A percentile compares a stretch with the other conserved stretches of the same genome.
These are phyloP conservation scores for Physcomitrellopsis africana DNA, from an alignment of 225 moss, liverwort and hornwort genomes.

Conservation along the genomic window DNA sequence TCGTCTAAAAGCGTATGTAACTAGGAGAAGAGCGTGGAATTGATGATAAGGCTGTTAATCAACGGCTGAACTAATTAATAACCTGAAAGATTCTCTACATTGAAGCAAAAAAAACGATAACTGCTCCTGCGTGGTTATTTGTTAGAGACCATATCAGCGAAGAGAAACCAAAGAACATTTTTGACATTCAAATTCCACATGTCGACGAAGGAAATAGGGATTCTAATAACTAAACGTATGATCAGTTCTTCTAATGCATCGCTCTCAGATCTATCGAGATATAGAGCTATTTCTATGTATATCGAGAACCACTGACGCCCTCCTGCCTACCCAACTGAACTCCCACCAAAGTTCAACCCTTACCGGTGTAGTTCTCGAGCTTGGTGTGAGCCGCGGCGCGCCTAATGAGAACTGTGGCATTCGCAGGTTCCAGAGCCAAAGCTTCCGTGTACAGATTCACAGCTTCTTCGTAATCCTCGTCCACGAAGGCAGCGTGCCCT, in stretches of 20 bases:
- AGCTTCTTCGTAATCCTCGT: constrained; percentile 59
- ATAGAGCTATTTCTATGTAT: not conserved
- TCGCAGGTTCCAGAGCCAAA: constrained; percentile 42
- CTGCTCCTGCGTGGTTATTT: not conserved
- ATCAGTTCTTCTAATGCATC: not conserved
- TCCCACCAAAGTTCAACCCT: not conserved
- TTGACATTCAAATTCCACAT: not conserved
- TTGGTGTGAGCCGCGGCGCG: constrained; percentile 67
- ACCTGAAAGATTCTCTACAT: not conserved
- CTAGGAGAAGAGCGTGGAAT: no score
- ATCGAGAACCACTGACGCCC: not conserved
- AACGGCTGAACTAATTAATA: no score
- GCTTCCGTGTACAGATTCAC: constrained; percentile 54
- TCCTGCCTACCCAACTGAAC: constrained; percentile 16
- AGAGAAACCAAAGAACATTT: not conserved
- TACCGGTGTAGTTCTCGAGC: constrained; percentile 67
- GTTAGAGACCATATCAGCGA: not conserved
- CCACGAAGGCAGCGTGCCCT: constrained; percentile 57
- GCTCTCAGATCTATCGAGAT: not conserved
- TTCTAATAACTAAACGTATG: not conserved
- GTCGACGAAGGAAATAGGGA: not conserved
- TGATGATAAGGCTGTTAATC: no score
- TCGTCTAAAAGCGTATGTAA: no score
- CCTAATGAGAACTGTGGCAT: constrained; percentile 38
- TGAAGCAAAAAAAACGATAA: not conserved